These are phyloP conservation scores for Plantago ovata DNA, from an alignment of 257 asterid species.

Conservation along the genomic window DNA sequence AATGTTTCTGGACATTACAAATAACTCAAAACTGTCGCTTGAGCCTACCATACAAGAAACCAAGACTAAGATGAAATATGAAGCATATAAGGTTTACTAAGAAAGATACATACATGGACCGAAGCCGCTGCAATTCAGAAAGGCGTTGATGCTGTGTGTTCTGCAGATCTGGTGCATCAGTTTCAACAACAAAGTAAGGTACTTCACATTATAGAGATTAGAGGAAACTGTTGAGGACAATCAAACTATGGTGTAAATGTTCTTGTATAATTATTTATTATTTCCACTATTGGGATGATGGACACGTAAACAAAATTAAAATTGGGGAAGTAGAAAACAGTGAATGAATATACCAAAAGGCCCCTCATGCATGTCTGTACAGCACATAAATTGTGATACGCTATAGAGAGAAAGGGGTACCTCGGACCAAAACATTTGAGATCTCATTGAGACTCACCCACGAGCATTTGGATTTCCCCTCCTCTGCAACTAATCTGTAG, in stretches of 20 bases:
- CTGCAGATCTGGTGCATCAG: conserved; percentile 55
- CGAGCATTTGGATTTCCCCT: conserved; percentile 91
- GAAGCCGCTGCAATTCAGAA: conserved; percentile 91
- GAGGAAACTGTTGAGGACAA: conserved; percentile 9
- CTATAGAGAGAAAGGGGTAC: conserved; percentile 31
- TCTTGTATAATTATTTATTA: conserved; percentile 10
- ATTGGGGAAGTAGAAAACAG: too few species aligned
- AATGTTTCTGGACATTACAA: not conserved
- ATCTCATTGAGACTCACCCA: conserved; percentile 94
- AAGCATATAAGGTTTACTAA: conserved; percentile 21
- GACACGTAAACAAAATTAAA: too few species aligned
- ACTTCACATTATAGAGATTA: conserved; percentile 10
- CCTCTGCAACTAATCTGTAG: conserved; percentile 92
- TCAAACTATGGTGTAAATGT: not conserved
- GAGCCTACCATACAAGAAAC: conserved; percentile 13
- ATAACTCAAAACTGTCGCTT: not conserved
- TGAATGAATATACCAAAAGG: too few species aligned
- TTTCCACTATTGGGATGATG: not conserved
- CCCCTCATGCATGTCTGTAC: too few species aligned
- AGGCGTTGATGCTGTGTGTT: conserved; percentile 91
- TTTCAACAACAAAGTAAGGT: conserved; percentile 20
- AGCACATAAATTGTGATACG: too few species aligned
- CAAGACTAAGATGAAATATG: conserved; percentile 5
- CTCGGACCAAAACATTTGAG: conserved; percentile 78
- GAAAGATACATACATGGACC: conserved; percentile 73